phyloP scores from a whole-genome alignment of 2,329 filamentous ascomycete genomes.

The Clonostachys rhizophaga region DNA sequence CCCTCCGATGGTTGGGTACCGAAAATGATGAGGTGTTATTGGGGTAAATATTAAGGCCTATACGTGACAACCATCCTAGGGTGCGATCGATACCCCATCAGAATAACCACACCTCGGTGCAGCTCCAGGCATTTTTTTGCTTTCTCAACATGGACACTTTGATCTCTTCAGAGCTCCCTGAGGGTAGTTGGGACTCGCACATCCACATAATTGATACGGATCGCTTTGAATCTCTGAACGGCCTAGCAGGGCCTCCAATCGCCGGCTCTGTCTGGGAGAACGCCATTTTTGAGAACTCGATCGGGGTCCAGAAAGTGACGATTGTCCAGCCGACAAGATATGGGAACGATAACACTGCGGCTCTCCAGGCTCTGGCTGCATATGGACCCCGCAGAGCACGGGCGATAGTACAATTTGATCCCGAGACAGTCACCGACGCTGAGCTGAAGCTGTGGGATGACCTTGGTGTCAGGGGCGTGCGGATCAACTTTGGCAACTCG shows the following conservation, averaged over 20 bases:
- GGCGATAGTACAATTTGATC: slow-evolving; percentile 10
- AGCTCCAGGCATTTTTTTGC: too few species aligned
- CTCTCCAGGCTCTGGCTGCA: slow-evolving; percentile 17
- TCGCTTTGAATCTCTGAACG: slow-evolving; percentile 1
- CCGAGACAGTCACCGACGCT: not conserved
- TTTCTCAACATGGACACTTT: too few species aligned
- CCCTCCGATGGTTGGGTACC: too few species aligned
- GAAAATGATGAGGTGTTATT: too few species aligned
- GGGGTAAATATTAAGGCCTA: too few species aligned
- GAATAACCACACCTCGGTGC: too few species aligned
- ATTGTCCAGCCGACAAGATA: slow-evolving; percentile 22
- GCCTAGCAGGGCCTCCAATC: slow-evolving; percentile 2
- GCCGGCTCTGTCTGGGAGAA: too few species aligned
- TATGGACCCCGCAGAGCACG: slow-evolving; percentile 11
- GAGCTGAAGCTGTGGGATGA: not conserved
- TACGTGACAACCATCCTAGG: too few species aligned
- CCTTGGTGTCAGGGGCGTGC: not conserved
- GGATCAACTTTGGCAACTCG: not conserved
- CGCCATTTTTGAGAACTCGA: not conserved
- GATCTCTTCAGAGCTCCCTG: slow-evolving; percentile 1
- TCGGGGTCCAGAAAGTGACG: slow-evolving; percentile 15
- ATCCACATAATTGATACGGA: slow-evolving; percentile 16
- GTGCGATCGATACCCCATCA: too few species aligned
- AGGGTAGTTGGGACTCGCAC: slow-evolving; percentile 18
- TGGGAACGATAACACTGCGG: slow-evolving; percentile 17